phyloP scores from a whole-genome alignment of 2,329 filamentous ascomycete genomes.

The Mycosphaerella arachidis region DNA sequence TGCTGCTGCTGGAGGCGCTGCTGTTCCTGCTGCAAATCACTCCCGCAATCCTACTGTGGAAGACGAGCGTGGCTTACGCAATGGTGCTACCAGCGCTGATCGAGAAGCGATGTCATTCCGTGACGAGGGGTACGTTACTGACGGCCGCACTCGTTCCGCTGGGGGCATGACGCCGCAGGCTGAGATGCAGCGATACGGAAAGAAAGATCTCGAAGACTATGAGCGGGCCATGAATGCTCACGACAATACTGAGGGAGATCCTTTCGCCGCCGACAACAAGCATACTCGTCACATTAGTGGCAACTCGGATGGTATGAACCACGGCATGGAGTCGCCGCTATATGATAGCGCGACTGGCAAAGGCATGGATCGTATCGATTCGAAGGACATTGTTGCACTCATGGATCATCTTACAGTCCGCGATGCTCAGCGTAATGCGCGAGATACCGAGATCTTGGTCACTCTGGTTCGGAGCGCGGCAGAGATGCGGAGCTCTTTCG shows the following conservation, averaged over 20 bases:
- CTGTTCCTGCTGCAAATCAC: slow-evolving; percentile 22
- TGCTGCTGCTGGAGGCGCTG: slow-evolving; percentile 27
- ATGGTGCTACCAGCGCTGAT: slow-evolving; percentile 16
- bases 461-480: slow-evolving; percentile 89
- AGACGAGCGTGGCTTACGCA: slow-evolving; percentile 26
- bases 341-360: slow-evolving; percentile 86
- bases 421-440: slow-evolving; percentile 90
- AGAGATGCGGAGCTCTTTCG: slow-evolving; percentile 95
- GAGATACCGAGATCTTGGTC: slow-evolving; percentile 93
- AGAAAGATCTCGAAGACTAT: slow-evolving; percentile 54
- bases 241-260: slow-evolving; percentile 50
- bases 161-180: slow-evolving; percentile 45
- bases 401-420: slow-evolving; percentile 99
- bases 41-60: slow-evolving; percentile 36
- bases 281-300: slow-evolving; percentile 71
- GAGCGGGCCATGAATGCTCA: slow-evolving; percentile 47
- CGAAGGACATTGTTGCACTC: slow-evolving; percentile 90
- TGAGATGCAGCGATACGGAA: slow-evolving; percentile 42
- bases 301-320: slow-evolving; percentile 68
- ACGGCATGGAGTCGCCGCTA: slow-evolving; percentile 69
- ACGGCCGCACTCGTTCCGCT: slow-evolving; percentile 48
- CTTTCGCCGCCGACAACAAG: slow-evolving; percentile 56
- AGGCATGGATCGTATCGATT: slow-evolving; percentile 87
- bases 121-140: slow-evolving; percentile 92
- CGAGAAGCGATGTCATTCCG: slow-evolving; percentile 56